A percentile compares a stretch with the other conserved stretches of the same genome.
Evolutionary conservation across 2,329 filamentous ascomycete species (phyloP).

Genomic region (Fusarium avenaceum): DNA sequence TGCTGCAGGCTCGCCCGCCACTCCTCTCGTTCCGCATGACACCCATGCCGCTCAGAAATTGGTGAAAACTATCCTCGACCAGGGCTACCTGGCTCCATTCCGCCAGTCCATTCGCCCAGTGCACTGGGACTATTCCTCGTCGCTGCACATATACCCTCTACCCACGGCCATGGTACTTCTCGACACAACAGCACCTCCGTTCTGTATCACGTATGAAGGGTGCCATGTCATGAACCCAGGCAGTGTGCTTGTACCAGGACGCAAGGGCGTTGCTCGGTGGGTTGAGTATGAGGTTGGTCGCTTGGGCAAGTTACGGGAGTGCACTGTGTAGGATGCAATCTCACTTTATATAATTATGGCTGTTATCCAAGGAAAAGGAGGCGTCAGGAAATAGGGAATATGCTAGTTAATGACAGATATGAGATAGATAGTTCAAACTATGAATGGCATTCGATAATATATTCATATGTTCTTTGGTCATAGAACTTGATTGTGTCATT

Average conservation of each 20-base stretch:
- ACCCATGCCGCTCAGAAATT: conserved; percentile 77
- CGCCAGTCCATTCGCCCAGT: conserved; percentile 82
- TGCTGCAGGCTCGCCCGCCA: conserved; percentile 53
- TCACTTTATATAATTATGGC: background rate
- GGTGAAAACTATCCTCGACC: conserved; percentile 91
- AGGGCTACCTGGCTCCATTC: conserved; percentile 90
- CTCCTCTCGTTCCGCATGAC: conserved; percentile 61
- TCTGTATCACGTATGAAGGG: conserved; percentile 91
- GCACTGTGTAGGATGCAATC: conserved; percentile 62
- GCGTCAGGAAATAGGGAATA: conserved; percentile 14
- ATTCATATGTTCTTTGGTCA: background rate
- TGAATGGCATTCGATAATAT: background rate
- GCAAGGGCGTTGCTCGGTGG: conserved; percentile 81
- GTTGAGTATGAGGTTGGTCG: conserved; percentile 84
- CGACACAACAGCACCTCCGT: conserved; percentile 84
- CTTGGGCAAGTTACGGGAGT: conserved; percentile 74
- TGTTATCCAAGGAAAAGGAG: conserved; percentile 9
- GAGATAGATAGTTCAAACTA: conserved; percentile 20
- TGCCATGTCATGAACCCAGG: conserved; percentile 97
- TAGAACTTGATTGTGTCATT: conserved; percentile 5
- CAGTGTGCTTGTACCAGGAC: conserved; percentile 76
- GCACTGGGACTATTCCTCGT: conserved; percentile 86
- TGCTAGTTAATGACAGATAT: conserved; percentile 32
- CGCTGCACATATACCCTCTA: conserved; percentile 87
- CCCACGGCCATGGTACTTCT: conserved; percentile 87